phyloP scores from a whole-genome alignment of 2,329 filamentous ascomycete species.

The Aureobasidium pullulans region DNA sequence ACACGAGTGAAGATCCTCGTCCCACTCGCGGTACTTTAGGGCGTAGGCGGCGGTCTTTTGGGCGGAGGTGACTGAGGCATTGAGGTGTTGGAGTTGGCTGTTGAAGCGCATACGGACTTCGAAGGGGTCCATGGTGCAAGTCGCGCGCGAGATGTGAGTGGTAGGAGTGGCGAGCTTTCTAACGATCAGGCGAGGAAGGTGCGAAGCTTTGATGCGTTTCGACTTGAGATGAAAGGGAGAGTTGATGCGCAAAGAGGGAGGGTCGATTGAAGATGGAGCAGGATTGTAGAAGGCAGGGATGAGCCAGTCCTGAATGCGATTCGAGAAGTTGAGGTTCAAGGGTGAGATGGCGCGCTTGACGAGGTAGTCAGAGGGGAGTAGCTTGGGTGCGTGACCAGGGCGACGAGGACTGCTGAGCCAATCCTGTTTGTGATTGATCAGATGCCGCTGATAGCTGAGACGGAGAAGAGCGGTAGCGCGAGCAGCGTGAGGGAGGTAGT shows the following conservation, averaged over 20 bases:
- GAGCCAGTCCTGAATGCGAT: background rate
- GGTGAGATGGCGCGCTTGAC: background rate
- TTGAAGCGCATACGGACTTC: slow-evolving; percentile 98
- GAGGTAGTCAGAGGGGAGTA: background rate
- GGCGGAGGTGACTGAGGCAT: slow-evolving; percentile 79
- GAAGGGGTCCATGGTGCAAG: slow-evolving; percentile 66
- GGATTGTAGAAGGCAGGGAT: no score
- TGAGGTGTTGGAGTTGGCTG: slow-evolving; percentile 78
- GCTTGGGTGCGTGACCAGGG: no score
- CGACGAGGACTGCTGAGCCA: no score
- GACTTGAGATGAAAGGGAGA: no score
- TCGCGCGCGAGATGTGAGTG: background rate
- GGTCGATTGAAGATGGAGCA: background rate
- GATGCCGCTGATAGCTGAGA: no score
- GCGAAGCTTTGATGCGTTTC: no score
- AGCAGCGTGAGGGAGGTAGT: no score
- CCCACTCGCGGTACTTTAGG: slow-evolving; percentile 85
- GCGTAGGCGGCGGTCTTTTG: slow-evolving; percentile 94
- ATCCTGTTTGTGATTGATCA: no score
- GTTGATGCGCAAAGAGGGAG: background rate
- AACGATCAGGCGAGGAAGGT: no score
- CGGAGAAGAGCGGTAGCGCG: no score
- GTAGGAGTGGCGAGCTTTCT: no score
- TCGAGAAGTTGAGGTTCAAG: background rate
- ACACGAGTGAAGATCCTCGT: slow-evolving; percentile 94